Evolutionary conservation across 139 green algal genomes (phyloP).

Genomic region (Chlorella sp.): DNA sequence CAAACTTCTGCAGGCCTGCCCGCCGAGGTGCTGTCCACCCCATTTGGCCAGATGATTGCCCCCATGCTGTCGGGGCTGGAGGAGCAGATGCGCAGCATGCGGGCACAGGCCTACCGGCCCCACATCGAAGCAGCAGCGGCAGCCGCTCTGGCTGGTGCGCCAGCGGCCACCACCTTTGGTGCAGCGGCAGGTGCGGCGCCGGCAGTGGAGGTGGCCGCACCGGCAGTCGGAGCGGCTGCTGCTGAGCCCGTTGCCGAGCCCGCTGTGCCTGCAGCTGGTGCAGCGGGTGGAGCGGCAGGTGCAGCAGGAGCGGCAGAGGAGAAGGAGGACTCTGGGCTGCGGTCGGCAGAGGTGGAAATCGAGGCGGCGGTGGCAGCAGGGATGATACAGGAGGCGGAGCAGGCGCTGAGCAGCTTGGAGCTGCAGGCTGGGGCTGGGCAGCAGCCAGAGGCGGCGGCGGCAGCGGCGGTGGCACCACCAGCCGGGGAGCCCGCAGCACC

Average conservation of each 20-base stretch:
- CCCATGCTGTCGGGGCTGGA: constrained; percentile 54
- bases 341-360: constrained; percentile 12
- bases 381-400: constrained; percentile 11
- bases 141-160: not conserved
- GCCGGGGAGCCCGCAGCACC: not conserved
- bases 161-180: not conserved
- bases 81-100: constrained; percentile 33
- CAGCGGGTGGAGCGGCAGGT: too few species aligned
- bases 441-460: not conserved
- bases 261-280: not conserved
- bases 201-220: too few species aligned
- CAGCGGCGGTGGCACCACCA: not conserved
- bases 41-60: constrained; percentile 60
- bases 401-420: not conserved
- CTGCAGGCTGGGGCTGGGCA: not conserved
- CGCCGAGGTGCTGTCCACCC: constrained; percentile 51
- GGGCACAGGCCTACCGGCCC: not conserved
- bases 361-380: constrained; percentile 17
- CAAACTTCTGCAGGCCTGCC: constrained; percentile 39
- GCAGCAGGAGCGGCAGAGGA: not conserved
- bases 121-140: not conserved
- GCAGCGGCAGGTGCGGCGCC: too few species aligned
- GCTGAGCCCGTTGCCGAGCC: not conserved
- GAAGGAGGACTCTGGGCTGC: not conserved
- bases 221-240: not conserved